These are phyloP conservation scores for Atkinsonella texensis DNA, from an alignment of 2,329 filamentous ascomycete species.

Conservation along the genomic window DNA sequence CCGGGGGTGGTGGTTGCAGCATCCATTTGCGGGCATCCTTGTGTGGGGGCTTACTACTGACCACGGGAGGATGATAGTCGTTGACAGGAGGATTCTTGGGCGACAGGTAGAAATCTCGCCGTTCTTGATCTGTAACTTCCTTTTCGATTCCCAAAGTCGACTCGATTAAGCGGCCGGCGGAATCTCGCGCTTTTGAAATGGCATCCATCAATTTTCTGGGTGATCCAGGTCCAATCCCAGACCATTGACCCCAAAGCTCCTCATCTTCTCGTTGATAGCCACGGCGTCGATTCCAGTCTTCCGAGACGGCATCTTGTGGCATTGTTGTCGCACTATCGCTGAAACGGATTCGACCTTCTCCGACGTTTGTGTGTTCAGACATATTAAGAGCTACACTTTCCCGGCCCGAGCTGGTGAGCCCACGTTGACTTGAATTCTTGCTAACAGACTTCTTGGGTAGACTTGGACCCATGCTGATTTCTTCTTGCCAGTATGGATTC, in stretches of 20 bases:
- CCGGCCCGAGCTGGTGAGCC: slow-evolving; percentile 44
- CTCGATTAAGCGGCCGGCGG: slow-evolving; percentile 41
- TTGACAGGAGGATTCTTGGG: slow-evolving; percentile 63
- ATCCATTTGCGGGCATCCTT: slow-evolving; percentile 75
- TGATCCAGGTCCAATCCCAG: slow-evolving; percentile 23
- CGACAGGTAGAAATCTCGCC: slow-evolving; percentile 49
- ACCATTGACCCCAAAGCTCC: slow-evolving; percentile 58
- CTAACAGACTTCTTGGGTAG: slow-evolving; percentile 50
- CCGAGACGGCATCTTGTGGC: slow-evolving; percentile 27
- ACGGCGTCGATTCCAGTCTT: slow-evolving; percentile 58
- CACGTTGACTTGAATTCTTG: slow-evolving; percentile 48
- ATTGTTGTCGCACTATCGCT: slow-evolving; percentile 17
- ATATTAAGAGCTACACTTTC: slow-evolving; percentile 37
- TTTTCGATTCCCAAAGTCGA: slow-evolving; percentile 40
- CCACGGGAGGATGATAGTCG: slow-evolving; percentile 74
- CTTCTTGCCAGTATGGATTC: slow-evolving; percentile 80
- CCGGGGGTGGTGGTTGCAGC: slow-evolving; percentile 81
- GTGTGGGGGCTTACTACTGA: slow-evolving; percentile 59
- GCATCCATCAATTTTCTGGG: slow-evolving; percentile 46
- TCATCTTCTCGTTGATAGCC: slow-evolving; percentile 83
- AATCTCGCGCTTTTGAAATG: slow-evolving; percentile 45
- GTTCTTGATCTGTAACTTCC: slow-evolving; percentile 37
- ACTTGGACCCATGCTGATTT: slow-evolving; percentile 71
- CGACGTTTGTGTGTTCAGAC: slow-evolving; percentile 25
- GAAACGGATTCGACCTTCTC: slow-evolving; percentile 23